phyloP scores from a whole-genome alignment of 176 grass and related monocot species.

The Elymus sibiricus region DNA sequence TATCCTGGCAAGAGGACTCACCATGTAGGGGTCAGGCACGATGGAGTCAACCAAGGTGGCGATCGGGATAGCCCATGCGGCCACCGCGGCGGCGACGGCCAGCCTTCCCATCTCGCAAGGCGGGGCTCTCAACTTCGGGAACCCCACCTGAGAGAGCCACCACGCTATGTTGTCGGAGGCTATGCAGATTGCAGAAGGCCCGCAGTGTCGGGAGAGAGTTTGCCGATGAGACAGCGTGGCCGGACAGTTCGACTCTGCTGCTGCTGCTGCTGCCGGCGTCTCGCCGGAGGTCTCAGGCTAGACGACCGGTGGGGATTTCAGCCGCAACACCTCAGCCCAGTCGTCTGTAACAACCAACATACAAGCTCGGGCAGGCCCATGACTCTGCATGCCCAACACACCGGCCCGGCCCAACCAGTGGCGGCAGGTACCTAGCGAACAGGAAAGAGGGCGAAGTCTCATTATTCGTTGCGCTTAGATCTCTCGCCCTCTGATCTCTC shows the following conservation, averaged over 20 bases:
- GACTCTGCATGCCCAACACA: not conserved
- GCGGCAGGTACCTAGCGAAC: not conserved
- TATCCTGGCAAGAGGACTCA: conserved; percentile 3
- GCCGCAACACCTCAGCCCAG: not conserved
- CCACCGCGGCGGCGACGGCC: conserved; percentile 34
- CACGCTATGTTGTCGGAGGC: not conserved
- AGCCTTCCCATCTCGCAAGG: conserved; percentile 41
- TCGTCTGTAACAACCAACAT: not conserved
- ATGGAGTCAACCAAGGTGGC: conserved; percentile 50
- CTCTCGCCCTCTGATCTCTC: not conserved
- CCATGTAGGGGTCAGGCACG: conserved; percentile 82
- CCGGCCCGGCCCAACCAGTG: not conserved
- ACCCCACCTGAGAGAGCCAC: not conserved
- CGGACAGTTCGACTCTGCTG: not conserved
- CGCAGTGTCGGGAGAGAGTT: not conserved
- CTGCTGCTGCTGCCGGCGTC: not conserved
- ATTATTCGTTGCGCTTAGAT: not conserved
- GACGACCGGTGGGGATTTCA: not conserved
- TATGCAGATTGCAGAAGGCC: not conserved
- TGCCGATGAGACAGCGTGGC: not conserved
- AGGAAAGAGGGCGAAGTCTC: not conserved
- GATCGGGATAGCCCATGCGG: conserved; percentile 47
- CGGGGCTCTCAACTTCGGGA: not conserved
- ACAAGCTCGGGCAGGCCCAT: not conserved
- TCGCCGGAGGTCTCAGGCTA: conserved; percentile 22